A percentile compares a stretch with the other conserved stretches of the same genome.
phyloP scores from a whole-genome alignment of 2,329 filamentous ascomycete species.

The Nemania diffusa region DNA sequence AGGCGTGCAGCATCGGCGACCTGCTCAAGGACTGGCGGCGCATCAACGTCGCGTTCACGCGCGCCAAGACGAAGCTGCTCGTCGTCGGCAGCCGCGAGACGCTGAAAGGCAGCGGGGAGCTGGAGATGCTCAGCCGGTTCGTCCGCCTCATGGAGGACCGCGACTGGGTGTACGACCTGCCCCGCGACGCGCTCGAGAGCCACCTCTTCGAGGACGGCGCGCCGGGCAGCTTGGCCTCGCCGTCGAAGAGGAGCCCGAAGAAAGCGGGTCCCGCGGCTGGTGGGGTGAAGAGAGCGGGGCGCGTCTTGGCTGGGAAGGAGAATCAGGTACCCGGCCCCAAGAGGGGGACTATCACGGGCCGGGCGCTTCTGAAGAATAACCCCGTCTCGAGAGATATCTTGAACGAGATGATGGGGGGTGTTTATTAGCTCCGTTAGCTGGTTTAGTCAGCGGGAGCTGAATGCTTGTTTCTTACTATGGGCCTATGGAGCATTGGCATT shows the following conservation, averaged over 20 bases:
- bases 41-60: slow-evolving; percentile 95
- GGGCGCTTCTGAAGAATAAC: slow-evolving; percentile 71
- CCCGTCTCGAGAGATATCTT: slow-evolving; percentile 80
- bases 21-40: slow-evolving; percentile 89
- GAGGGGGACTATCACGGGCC: slow-evolving; percentile 67
- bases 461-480: slow-evolving; percentile 1
- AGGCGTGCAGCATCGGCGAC: slow-evolving; percentile 85
- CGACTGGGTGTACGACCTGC: slow-evolving; percentile 83
- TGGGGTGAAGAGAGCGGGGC: slow-evolving; percentile 22
- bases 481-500: slow-evolving; percentile 13
- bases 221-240: slow-evolving; percentile 38
- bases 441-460: slow-evolving; percentile 4
- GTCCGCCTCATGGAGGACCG: slow-evolving; percentile 79
- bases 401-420: slow-evolving; percentile 69
- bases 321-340: slow-evolving; percentile 61
- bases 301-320: slow-evolving; percentile 53
- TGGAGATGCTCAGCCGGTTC: slow-evolving; percentile 81
- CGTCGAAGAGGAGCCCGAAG: slow-evolving; percentile 31
- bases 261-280: slow-evolving; percentile 33
- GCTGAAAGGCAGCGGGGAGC: slow-evolving; percentile 74
- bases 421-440: slow-evolving; percentile 31
- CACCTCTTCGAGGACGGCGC: slow-evolving; percentile 73
- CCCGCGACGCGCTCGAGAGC: slow-evolving; percentile 68
- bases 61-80: slow-evolving; percentile 90
- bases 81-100: slow-evolving; percentile 86